These are phyloP conservation scores for Castanospermum australe DNA, from an alignment of 306 rosid genomes.

Conservation along the genomic window DNA sequence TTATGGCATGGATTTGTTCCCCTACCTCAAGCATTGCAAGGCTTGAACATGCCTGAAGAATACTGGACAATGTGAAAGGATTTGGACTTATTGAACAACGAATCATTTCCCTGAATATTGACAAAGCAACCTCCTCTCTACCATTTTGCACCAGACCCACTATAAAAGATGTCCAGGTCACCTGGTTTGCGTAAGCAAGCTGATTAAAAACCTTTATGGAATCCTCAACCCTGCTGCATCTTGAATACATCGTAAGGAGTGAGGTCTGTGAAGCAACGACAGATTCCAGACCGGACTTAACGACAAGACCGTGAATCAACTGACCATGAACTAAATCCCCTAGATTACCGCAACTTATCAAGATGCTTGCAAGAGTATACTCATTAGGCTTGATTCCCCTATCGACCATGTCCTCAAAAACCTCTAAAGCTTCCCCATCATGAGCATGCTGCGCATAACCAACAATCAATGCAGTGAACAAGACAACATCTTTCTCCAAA, in stretches of 20 bases:
- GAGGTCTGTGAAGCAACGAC: conserved; percentile 68
- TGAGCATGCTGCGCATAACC: conserved; percentile 57
- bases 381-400: conserved; percentile 56
- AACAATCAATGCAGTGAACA: conserved; percentile 67
- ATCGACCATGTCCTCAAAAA: conserved; percentile 49
- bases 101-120: conserved; percentile 59
- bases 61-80: conserved; percentile 63
- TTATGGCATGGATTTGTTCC: conserved; percentile 51
- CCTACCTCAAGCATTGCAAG: conserved; percentile 71
- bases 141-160: conserved; percentile 65
- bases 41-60: conserved; percentile 67
- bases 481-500: conserved; percentile 65
- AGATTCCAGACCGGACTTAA: conserved; percentile 59
- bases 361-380: conserved; percentile 57
- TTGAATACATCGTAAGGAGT: conserved; percentile 68
- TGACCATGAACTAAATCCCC: conserved; percentile 51
- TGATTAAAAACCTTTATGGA: conserved; percentile 52
- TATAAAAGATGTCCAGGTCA: conserved; percentile 75
- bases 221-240: conserved; percentile 58
- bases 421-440: conserved; percentile 49
- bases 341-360: conserved; percentile 56
- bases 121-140: conserved; percentile 59
- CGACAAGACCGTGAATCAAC: conserved; percentile 59
- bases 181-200: conserved; percentile 54
- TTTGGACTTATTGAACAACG: conserved; percentile 46